A percentile compares a stretch with the other conserved stretches of the same genome.
phyloP scores from a whole-genome alignment of 371 early-diverging fungal genomes.

The Thermomucor indicae-seudaticae region DNA sequence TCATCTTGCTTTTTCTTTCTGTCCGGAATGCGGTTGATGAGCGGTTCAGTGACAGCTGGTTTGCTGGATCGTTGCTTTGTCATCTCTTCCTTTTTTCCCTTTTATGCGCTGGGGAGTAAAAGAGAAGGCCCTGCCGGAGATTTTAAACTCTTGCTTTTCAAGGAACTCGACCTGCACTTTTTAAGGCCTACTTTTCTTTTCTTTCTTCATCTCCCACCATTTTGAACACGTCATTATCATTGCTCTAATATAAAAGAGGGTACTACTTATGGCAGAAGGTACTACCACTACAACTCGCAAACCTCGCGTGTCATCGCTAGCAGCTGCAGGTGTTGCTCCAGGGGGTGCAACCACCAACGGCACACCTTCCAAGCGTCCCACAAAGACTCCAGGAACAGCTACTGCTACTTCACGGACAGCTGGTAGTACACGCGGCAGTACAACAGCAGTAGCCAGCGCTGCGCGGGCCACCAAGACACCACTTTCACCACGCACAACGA shows the following conservation, averaged over 20 bases:
- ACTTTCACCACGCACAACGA: background rate
- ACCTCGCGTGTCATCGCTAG: constrained; percentile 18
- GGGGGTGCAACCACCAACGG: constrained; percentile 3
- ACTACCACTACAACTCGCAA: constrained; percentile 8
- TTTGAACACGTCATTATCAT: background rate
- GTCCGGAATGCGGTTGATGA: constrained; percentile 36
- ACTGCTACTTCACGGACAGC: background rate
- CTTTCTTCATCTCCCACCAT: constrained; percentile 3
- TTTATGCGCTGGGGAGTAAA: no score
- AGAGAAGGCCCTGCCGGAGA: background rate
- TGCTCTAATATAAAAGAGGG: background rate
- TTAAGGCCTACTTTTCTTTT: constrained; percentile 6
- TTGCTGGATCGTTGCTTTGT: background rate
- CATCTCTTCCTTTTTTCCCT: no score
- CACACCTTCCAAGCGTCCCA: background rate
- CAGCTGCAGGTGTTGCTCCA: constrained; percentile 16
- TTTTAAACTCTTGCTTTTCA: background rate
- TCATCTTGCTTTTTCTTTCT: constrained; percentile 2
- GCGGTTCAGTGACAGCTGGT: constrained; percentile 15
- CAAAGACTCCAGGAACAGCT: background rate
- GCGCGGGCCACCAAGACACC: constrained; percentile 11
- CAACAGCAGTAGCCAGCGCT: constrained; percentile 2
- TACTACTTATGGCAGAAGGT: constrained; percentile 12
- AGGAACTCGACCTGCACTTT: constrained; percentile 1
- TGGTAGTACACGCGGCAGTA: no score